Base-by-base conservation (phyloP, 805 yeast genomes). In the Tetrapisispora iriomotensis region DNA sequence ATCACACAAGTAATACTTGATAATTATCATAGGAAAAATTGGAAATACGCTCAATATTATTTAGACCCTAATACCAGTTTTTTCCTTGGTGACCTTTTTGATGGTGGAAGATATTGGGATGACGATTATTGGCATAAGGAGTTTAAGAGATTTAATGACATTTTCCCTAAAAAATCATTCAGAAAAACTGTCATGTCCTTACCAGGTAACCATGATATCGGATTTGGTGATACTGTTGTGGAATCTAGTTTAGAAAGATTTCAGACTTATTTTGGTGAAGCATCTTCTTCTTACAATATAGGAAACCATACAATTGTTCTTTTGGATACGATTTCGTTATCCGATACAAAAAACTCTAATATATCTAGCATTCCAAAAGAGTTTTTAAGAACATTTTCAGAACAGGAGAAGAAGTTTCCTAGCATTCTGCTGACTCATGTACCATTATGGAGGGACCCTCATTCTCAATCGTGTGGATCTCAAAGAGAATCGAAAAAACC, bases 201-300 rank as follows among this genome's bases (percentile, higher is more conserved):
- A 24, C 95, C 96, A 0, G 99, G 98, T 1, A 92, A 92, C 56
- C 99, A 92, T 58, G 99, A 92, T 56, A 85, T 94, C 46, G 99
- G 99, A 0, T 90, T 82, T 62, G 95, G 92, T 22, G 74, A 78
- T 43, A 75, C 77, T 0, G 75, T 92, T 13, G 67, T 75, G 14
- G 67, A 70, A 20, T 60, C 67, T 1, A 75, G 79, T 19, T 61
- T 73, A 33, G 61, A 73, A 26, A 64, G 97, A 47, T 92, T 88
- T 60, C 62, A 71, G 29, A 64, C 78, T 1, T 71, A 67, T 53
- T 90, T 86, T 58, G 98, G 97, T 1, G 75, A 75, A 29, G 65
- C 92, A 1, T 67, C 71, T 17, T 69, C 73, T 13, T 64, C 61
- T 13, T 51, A 70, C 26, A 69, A 72, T n/a, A 48, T 80, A 2